A percentile compares a stretch with the other conserved stretches of the same genome.
These are phyloP conservation scores for Aspergillus olivimuriae DNA, from an alignment of 495 filamentous ascomycete genomes.

Conservation along the genomic window DNA sequence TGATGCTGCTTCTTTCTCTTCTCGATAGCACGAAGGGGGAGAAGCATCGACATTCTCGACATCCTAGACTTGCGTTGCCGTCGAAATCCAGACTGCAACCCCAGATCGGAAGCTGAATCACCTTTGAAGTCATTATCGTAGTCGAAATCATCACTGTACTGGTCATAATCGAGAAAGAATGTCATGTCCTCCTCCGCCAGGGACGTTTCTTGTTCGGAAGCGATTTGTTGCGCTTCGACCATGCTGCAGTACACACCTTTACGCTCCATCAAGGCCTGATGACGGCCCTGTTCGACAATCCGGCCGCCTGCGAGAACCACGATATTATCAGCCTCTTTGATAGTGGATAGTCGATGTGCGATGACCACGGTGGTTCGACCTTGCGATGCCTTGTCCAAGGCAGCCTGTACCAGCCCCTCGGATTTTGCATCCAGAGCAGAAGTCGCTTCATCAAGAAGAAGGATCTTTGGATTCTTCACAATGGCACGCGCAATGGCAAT, in stretches of 20 bases:
- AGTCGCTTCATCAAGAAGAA: conserved; percentile 94
- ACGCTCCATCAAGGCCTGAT: conserved; percentile 57
- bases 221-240: conserved; percentile 73
- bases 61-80: neutral
- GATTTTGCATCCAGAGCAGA: conserved; percentile 89
- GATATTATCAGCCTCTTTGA: conserved; percentile 90
- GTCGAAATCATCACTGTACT: conserved; percentile 4
- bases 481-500: conserved; percentile 85
- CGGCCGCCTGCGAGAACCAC: conserved; percentile 79
- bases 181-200: conserved; percentile 1
- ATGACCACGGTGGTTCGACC: conserved; percentile 94
- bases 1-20: conserved; percentile 52
- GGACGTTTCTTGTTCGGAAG: conserved; percentile 43
- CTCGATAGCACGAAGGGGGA: neutral
- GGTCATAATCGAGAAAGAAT: conserved; percentile 12
- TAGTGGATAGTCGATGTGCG: conserved; percentile 88
- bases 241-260: conserved; percentile 64
- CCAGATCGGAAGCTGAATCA: conserved; percentile 7
- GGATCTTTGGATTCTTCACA: conserved; percentile 86
- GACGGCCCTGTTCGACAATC: conserved; percentile 86
- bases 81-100: conserved; percentile 1
- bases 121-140: conserved; percentile 4
- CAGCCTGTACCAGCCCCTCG: conserved; percentile 89
- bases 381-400: conserved; percentile 74
- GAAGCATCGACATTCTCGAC: conserved; percentile 4